A percentile compares a stretch with the other conserved stretches of the same genome.
Conservation (phyloP, 2,329 filamentous ascomycete genomes). For the Emergomyces pasteurianus region DNA sequence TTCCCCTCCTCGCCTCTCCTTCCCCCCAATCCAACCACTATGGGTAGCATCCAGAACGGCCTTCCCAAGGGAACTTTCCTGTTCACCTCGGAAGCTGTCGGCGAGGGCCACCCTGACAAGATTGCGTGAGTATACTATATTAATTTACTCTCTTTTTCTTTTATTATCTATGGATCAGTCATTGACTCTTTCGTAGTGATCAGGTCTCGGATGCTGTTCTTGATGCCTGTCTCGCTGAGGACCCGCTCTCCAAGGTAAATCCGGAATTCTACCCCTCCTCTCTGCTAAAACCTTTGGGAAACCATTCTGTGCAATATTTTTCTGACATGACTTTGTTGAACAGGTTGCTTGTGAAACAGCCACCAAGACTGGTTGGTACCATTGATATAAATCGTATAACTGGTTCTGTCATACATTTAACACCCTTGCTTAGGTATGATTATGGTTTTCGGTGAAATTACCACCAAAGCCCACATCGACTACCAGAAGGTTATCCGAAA, state of each 20-base stretch:
- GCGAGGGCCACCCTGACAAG: constrained; percentile 90
- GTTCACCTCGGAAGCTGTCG: constrained; percentile 83
- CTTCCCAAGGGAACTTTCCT: constrained; percentile 56
- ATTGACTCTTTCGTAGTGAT: constrained; percentile 42
- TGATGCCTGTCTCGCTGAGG: constrained; percentile 89
- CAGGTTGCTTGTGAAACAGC: constrained; percentile 91
- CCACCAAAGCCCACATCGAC: constrained; percentile 88
- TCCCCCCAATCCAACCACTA: constrained; percentile 33
- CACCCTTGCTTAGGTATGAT: constrained; percentile 50
- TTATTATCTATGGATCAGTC: background rate
- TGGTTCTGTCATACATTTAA: constrained; percentile 7
- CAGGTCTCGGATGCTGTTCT: constrained; percentile 98
- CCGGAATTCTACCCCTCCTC: constrained; percentile 4
- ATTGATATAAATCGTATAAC: constrained; percentile 2
- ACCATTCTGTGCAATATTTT: background rate
- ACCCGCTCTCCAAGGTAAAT: constrained; percentile 81
- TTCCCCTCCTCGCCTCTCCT: background rate
- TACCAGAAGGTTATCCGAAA: constrained; percentile 96
- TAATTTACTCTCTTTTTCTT: constrained; percentile 13
- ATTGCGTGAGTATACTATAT: constrained; percentile 50
- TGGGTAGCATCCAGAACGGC: constrained; percentile 30
- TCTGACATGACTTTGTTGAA: background rate
- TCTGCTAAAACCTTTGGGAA: constrained; percentile 2
- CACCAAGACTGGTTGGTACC: constrained; percentile 78
- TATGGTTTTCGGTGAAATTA: constrained; percentile 98